Percentiles rank a stretch among this genome's conserved stretches.
Conservation (phyloP, 352 stramenopile genomes). For the Globisporangium lucens region DNA sequence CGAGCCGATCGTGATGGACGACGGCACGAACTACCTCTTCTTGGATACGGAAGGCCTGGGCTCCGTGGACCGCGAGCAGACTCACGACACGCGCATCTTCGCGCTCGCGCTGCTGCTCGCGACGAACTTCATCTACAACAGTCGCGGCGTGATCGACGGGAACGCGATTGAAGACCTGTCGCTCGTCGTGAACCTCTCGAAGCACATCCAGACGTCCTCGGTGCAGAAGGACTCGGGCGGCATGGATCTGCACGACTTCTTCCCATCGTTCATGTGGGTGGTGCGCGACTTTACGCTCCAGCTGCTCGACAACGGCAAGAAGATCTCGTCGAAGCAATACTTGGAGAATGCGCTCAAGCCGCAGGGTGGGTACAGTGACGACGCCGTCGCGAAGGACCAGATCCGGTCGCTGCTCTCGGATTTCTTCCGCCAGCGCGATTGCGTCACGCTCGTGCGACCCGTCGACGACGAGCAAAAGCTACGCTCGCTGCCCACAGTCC, state of each 20-base stretch:
- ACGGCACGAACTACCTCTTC: constrained; percentile 77
- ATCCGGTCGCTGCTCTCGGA: constrained; percentile 72
- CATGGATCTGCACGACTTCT: constrained; percentile 75
- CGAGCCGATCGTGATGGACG: constrained; percentile 61
- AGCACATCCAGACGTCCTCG: constrained; percentile 83
- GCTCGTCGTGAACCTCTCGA: constrained; percentile 89
- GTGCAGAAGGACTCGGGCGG: constrained; percentile 19
- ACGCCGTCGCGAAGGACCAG: constrained; percentile 75
- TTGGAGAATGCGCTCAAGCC: constrained; percentile 86
- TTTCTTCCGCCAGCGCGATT: constrained; percentile 88
- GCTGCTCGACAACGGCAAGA: constrained; percentile 82
- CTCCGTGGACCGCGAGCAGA: constrained; percentile 79
- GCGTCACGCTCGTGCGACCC: constrained; percentile 86
- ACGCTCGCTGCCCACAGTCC: constrained; percentile 57
- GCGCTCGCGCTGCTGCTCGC: constrained; percentile 81
- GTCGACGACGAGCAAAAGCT: constrained; percentile 86
- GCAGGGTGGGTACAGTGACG: constrained; percentile 71
- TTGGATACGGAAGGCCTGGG: constrained; percentile 89
- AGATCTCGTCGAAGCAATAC: constrained; percentile 88
- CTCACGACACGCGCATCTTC: constrained; percentile 90
- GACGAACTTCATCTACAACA: constrained; percentile 91
- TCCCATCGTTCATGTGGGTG: constrained; percentile 88
- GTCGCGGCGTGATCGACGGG: constrained; percentile 84
- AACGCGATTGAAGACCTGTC: constrained; percentile 89
- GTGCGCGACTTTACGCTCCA: constrained; percentile 89